Evolutionary conservation across 352 stramenopile species (phyloP).

Genomic region (Globisporangium nunn): DNA sequence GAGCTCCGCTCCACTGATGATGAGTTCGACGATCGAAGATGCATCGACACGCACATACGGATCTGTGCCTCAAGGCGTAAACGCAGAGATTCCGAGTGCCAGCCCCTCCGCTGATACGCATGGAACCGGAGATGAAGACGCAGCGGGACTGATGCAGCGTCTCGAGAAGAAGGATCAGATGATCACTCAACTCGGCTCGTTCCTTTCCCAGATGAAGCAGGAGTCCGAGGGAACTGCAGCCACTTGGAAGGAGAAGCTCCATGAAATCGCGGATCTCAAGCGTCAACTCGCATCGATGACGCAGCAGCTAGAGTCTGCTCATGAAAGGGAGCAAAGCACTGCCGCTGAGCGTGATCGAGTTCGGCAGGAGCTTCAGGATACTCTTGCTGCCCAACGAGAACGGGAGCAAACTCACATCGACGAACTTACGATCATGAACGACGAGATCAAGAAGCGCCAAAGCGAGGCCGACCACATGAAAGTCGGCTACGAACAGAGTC

Average conservation of each 20-base stretch:
- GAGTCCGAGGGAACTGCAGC: slow-evolving; percentile 50
- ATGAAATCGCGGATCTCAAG: slow-evolving; percentile 45
- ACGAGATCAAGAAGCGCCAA: slow-evolving; percentile 43
- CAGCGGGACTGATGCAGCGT: slow-evolving; percentile 17
- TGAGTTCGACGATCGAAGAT: not conserved
- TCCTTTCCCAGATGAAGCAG: slow-evolving; percentile 70
- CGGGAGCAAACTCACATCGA: slow-evolving; percentile 31
- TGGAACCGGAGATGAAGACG: slow-evolving; percentile 6
- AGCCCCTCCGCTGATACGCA: not conserved
- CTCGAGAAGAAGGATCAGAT: slow-evolving; percentile 63
- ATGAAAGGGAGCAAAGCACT: slow-evolving; percentile 28
- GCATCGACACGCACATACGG: not conserved
- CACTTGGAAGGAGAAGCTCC: slow-evolving; percentile 56
- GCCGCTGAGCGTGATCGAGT: slow-evolving; percentile 25
- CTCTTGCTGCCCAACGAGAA: slow-evolving; percentile 24
- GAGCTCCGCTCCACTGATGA: slow-evolving; percentile 1
- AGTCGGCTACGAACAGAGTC: slow-evolving; percentile 25
- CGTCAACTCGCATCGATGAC: slow-evolving; percentile 22
- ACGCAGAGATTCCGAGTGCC: not conserved
- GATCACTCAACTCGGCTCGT: slow-evolving; percentile 53
- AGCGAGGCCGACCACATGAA: slow-evolving; percentile 25
- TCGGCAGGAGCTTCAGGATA: slow-evolving; percentile 27
- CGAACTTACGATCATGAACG: slow-evolving; percentile 52
- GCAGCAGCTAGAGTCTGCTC: slow-evolving; percentile 28
- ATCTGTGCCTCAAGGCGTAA: not conserved